A percentile compares a stretch with the other conserved stretches of the same genome.
phyloP scores from a whole-genome alignment of 768 basidiomycete genomes.

The Leccinum subgranulosum region DNA sequence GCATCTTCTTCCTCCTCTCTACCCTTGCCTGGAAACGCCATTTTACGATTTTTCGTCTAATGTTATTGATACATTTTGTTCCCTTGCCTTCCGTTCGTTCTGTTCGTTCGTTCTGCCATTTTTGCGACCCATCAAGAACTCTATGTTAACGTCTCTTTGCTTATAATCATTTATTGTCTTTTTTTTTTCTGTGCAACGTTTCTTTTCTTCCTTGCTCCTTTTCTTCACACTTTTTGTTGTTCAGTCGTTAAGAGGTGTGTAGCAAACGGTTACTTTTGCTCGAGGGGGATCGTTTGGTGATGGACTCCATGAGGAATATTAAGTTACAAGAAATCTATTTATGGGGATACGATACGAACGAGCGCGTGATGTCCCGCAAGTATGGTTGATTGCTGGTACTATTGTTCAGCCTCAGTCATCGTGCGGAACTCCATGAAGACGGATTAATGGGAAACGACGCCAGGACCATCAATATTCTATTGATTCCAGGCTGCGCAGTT shows the following conservation, averaged over 20 bases:
- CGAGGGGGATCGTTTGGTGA: background rate
- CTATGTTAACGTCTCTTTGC: background rate
- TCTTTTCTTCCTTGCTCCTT: background rate
- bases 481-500: too few species aligned
- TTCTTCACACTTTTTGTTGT: background rate
- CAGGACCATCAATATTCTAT: too few species aligned
- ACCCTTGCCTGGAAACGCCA: background rate
- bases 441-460: too few species aligned
- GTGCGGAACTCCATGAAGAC: too few species aligned
- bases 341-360: background rate
- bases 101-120: background rate
- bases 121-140: background rate
- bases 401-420: background rate
- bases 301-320: too few species aligned
- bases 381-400: too few species aligned
- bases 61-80: background rate
- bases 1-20: background rate
- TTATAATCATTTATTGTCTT: background rate
- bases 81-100: background rate
- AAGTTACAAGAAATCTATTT: background rate
- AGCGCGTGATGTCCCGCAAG: background rate
- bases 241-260: background rate
- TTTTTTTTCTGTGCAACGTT: background rate
- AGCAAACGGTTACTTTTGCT: background rate
- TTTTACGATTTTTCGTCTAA: background rate